Evolutionary conservation across 176 grass and related monocot species (phyloP), one percentile per base, ranked within the genome.

Genomic region (Pharus latifolius): DNA sequence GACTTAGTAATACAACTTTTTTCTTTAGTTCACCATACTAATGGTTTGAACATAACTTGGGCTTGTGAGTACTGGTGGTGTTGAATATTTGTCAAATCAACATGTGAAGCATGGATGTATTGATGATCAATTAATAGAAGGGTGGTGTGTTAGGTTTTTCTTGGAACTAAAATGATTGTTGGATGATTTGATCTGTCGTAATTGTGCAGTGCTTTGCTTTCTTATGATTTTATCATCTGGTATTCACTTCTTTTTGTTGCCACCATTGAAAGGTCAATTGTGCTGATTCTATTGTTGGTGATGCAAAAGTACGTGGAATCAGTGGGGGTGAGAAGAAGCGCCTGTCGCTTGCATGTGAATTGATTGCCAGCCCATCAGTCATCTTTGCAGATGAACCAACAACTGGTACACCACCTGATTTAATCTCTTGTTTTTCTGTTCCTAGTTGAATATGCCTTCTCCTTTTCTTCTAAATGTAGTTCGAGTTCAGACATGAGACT

Each of bases 271-370:
- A 98, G 95, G 87, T 91, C 11, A 91, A 84, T 31, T 99, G 90
- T 87, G 90, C 87, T n/a, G 84, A 94, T 88, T 94, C 90, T 28
- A 79, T 91, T 33, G 84, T 99, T 61, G 95, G 95, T 50, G 90
- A 99, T 83, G 82, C 87, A 34, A 99, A 99, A 99, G 81, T 91
- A 49, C 76, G 84, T 22, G 95, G 95, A 66, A 99, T 94, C 71
- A 99, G 95, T 65, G 90, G 90, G 7, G 95, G 90, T 48, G 90
- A 99, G 76, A 99, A 94, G 82, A 99, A 99, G 82, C 90, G 90
- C 15, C 90, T 91, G 18, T 72, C 95, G 7, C 84, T 98, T 59
- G 87, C 95, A 50, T 99, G 87, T 69, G 95, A 99, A 88, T 52
- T 99, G 22, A 93, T 99, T 64, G 95, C 95, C 80, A 99, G 95